Evolutionary conservation across 768 basidiomycete species (phyloP).

Genomic region (Cantharellus cinnabarinus): DNA sequence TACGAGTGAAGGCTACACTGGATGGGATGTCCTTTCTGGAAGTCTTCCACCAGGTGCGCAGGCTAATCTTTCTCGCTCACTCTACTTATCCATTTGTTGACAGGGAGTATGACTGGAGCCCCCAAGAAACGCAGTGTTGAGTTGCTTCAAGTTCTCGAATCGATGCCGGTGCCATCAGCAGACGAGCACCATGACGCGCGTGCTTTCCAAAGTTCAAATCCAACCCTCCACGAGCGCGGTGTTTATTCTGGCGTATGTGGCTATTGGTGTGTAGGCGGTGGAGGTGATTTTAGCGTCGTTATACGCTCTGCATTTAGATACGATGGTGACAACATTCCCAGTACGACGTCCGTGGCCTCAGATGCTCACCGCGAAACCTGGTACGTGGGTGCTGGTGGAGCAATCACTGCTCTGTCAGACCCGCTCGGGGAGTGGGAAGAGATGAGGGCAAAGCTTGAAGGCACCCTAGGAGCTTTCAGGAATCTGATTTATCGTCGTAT

Average conservation of each 20-base stretch:
- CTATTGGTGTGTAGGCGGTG: constrained; percentile 76
- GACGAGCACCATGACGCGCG: not conserved
- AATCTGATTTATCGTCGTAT: not conserved
- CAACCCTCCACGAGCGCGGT: constrained; percentile 29
- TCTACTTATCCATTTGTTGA: constrained; percentile 1
- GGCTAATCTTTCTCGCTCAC: not conserved
- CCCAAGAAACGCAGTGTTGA: constrained; percentile 89
- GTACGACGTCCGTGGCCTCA: not conserved
- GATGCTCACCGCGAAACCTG: constrained; percentile 26
- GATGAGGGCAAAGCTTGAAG: constrained; percentile 70
- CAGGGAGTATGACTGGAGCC: constrained; percentile 94
- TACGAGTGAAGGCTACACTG: constrained; percentile 29
- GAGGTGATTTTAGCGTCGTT: constrained; percentile 82
- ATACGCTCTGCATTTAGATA: constrained; percentile 83
- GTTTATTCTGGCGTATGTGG: constrained; percentile 89
- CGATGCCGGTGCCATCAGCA: constrained; percentile 4
- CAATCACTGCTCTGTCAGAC: constrained; percentile 83
- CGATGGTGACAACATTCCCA: constrained; percentile 18
- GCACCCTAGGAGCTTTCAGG: constrained; percentile 27
- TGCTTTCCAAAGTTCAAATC: no score
- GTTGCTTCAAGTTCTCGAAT: constrained; percentile 65
- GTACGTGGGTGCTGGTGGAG: constrained; percentile 83
- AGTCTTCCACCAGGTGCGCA: constrained; percentile 67
- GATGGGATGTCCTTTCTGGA: constrained; percentile 57
- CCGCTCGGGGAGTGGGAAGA: constrained; percentile 84